Base-by-base conservation (phyloP, 202 grass and related monocot species). In the Sporobolus alterniflorus region DNA sequence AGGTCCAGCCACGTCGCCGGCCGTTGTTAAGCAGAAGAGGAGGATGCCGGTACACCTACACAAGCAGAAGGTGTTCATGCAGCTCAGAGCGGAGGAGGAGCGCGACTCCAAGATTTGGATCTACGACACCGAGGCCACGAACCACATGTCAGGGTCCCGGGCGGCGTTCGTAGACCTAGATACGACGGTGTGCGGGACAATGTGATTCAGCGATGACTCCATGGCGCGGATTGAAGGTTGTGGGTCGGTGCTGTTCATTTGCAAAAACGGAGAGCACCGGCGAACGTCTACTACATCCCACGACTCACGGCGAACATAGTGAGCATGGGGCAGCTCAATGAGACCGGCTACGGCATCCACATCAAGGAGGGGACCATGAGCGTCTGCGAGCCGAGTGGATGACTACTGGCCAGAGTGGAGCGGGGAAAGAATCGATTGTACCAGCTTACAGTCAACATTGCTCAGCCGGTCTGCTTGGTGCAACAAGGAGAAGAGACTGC, bases 161-260 rank as follows among this genome's bases (percentile, higher is more conserved):
- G 6, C 36, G 0, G 7, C 64, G 0, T 67, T 67, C 10, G 8
- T 21, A 5, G 14, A 18, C 7, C 29, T 64, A 26, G 60, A 64
- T 12, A 6, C 3, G 0, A 0, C 4, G 1, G 1, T 43, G 36
- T 2, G 0, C 0, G 64, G 21, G 4, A 5, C 36, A 0, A 5
- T 67, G 4, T 21, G 21, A 0, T 24, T 67, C 36, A 5, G 64
- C 0, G 64, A 67, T 0, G 36, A 22, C 64, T 67, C 64, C 20
- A 4, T 25, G 0, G 21, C 20, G 10, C 3, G 20, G 16, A 43
- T 77, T 16, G 47, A 48, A 30, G 71, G 71, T 3, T 17, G 25
- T 16, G 18, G 47, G 11, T 34, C 18, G 6, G 3, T 77, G 0
- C 0, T 28, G 18, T 21, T 77, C 31, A 8, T 0, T 6, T 18